These are phyloP conservation scores for Serendipita indica DNA, from an alignment of 768 basidiomycete species.

Conservation along the genomic window DNA sequence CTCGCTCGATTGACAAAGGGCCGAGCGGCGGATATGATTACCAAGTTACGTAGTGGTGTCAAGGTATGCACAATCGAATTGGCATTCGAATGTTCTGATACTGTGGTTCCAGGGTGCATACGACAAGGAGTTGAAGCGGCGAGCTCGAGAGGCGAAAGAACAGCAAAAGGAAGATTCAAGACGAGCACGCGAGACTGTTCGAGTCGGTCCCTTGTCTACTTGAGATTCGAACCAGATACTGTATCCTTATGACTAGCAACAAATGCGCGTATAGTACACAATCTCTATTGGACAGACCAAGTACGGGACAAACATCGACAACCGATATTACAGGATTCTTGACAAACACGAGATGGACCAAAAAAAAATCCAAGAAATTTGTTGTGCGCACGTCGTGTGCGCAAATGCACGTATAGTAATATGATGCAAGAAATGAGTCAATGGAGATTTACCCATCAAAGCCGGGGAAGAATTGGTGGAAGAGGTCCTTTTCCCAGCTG, in stretches of 20 bases:
- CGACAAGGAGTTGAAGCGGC: constrained; percentile 35
- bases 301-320: no score
- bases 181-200: constrained; percentile 38
- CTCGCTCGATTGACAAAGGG: constrained; percentile 51
- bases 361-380: no score
- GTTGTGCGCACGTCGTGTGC: no score
- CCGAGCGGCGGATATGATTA: constrained; percentile 64
- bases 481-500: not conserved
- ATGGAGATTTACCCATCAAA: no score
- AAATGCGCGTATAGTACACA: no score
- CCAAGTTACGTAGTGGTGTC: constrained; percentile 62
- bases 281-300: no score
- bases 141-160: constrained; percentile 24
- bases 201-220: constrained; percentile 38
- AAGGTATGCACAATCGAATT: constrained; percentile 30
- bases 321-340: no score
- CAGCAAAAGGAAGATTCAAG: constrained; percentile 37
- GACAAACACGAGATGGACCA: no score
- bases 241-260: not conserved
- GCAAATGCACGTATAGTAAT: not conserved
- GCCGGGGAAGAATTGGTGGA: not conserved
- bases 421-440: not conserved
- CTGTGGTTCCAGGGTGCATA: constrained; percentile 53
- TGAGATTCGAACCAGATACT: not conserved
- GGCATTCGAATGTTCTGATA: no score